Conservation (phyloP, 164 flowering plant genomes). For the Umbilicus rupestris region DNA sequence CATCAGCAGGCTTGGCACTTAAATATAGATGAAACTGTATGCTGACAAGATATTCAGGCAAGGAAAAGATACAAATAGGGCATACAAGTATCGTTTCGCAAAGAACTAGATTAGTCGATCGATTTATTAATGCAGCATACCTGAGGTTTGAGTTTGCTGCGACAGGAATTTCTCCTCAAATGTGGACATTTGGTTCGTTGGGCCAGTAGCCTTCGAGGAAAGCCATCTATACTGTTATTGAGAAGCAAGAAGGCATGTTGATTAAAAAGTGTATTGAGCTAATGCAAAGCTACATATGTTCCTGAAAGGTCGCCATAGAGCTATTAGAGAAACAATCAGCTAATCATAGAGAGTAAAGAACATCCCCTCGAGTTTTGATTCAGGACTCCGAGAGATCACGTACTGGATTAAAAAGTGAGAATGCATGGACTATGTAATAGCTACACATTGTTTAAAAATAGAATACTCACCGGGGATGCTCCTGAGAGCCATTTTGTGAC, state of each 20-base stretch:
- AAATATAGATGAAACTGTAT: neutral
- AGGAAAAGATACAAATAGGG: neutral
- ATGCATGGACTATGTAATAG: neutral
- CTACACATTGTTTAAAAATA: neutral
- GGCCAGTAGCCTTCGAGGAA: slow-evolving; percentile 55
- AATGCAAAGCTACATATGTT: neutral
- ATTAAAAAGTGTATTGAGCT: neutral
- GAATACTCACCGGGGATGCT: slow-evolving; percentile 59
- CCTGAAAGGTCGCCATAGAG: neutral
- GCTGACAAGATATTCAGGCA: neutral
- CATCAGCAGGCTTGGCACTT: slow-evolving; percentile 14
- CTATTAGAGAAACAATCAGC: neutral
- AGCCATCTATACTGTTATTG: slow-evolving; percentile 87
- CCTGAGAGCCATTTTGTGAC: slow-evolving; percentile 96
- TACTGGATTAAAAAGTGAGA: neutral
- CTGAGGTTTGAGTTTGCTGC: slow-evolving; percentile 75
- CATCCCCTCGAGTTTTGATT: neutral
- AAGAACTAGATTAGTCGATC: neutral
- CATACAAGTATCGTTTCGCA: neutral
- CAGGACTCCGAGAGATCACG: neutral
- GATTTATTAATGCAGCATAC: slow-evolving; percentile 22
- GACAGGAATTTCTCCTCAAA: slow-evolving; percentile 93
- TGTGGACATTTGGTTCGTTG: slow-evolving; percentile 48
- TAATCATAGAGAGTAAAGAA: neutral
- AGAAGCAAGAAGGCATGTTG: slow-evolving; percentile 6